phyloP scores from a whole-genome alignment of 176 grass and related monocot species.

The Bolboschoenus planiculmis region DNA sequence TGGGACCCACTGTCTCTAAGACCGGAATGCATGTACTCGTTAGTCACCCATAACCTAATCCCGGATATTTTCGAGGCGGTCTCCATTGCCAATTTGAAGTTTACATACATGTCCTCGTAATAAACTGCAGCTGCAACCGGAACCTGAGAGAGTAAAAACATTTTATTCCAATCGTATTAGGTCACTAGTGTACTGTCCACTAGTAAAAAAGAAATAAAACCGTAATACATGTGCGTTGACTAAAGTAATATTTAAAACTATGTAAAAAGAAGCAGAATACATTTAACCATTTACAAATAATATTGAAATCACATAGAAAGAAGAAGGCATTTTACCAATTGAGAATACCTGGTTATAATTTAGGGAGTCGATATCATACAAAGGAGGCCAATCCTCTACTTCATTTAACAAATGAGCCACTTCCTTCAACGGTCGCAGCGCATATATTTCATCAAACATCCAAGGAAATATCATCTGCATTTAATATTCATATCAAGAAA shows the following conservation, averaged over 20 bases:
- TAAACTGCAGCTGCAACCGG: conserved; percentile 75
- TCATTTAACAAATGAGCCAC: conserved; percentile 67
- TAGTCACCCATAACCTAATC: conserved; percentile 85
- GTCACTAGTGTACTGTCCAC: background rate
- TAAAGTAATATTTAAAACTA: background rate
- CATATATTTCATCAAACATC: conserved; percentile 79
- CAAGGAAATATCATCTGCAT: conserved; percentile 73
- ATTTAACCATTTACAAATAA: background rate
- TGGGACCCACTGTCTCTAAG: conserved; percentile 53
- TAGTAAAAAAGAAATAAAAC: background rate
- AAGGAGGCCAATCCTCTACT: conserved; percentile 60
- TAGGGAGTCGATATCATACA: conserved; percentile 55
- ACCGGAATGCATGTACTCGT: conserved; percentile 92
- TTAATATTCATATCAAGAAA: background rate
- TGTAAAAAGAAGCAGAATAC: background rate
- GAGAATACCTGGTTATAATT: conserved; percentile 71
- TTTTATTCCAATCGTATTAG: background rate
- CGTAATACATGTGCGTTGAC: background rate
- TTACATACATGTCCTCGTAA: conserved; percentile 97
- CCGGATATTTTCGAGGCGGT: conserved; percentile 63
- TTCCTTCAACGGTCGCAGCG: conserved; percentile 58
- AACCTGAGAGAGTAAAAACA: conserved; percentile 36
- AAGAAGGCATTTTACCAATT: conserved; percentile 2
- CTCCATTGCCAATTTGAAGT: conserved; percentile 84
- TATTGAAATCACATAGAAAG: background rate